phyloP scores from a whole-genome alignment of 2,329 filamentous ascomycete species.

The Annulohypoxylon truncatum region DNA sequence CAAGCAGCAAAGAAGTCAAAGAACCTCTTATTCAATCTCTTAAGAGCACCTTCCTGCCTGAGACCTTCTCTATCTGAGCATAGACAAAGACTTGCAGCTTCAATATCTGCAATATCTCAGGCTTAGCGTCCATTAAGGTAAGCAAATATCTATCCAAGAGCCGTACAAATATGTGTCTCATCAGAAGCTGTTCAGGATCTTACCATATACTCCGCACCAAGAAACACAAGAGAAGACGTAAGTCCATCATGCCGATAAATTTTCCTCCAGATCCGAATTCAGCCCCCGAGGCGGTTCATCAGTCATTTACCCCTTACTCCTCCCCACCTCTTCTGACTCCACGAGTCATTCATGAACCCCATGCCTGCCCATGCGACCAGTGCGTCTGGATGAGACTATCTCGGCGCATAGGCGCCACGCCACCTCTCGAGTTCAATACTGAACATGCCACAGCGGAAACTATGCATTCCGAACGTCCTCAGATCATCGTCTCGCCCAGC shows the following conservation, averaged over 20 bases:
- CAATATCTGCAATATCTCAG: slow-evolving; percentile 3
- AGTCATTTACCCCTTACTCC: neutral
- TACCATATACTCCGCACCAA: neutral
- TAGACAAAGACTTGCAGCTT: neutral
- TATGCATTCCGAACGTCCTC: neutral
- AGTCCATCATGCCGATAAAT: slow-evolving; percentile 4
- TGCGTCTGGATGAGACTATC: neutral
- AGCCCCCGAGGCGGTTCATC: neutral
- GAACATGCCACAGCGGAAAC: neutral
- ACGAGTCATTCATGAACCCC: neutral
- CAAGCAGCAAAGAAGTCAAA: neutral
- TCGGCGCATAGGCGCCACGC: neutral
- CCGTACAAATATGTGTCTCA: slow-evolving; percentile 27
- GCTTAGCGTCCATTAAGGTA: neutral
- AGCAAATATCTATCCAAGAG: neutral
- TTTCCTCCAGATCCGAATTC: neutral
- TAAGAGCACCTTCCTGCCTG: neutral
- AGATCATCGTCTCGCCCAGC: neutral
- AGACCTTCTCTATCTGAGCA: neutral
- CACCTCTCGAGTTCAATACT: neutral
- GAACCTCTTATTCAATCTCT: neutral
- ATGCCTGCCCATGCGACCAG: neutral
- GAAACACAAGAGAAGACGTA: neutral
- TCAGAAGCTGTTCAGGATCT: neutral
- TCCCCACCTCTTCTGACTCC: neutral